Base-by-base conservation (phyloP, 2,329 filamentous ascomycete genomes). In the Westerdykella aurantiaca region DNA sequence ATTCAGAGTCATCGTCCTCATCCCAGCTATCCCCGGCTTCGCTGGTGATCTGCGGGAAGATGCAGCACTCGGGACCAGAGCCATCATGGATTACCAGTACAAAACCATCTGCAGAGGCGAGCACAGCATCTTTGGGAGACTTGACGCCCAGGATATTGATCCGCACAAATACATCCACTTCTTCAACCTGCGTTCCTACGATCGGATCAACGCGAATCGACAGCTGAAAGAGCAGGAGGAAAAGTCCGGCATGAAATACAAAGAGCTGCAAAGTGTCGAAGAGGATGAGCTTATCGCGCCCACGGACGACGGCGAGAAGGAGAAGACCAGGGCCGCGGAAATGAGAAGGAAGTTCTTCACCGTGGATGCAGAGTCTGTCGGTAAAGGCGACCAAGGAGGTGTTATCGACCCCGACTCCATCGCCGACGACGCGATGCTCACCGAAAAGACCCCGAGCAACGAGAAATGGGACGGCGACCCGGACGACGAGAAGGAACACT, bases 41-140 rank as follows among this genome's bases (percentile, higher is more conserved):
- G 90, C 91, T 0, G 91, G 91, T 37, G 91, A 97, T 61, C 75
- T 98, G 23, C 76, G 90, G 44, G 82, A 89, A 11, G 82, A 87
- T 55, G 88, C 86, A 16, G 91, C 91, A 0, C 80, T 81, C 1
- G 91, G 91, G 9, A 97, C 91, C 0, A 55, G 69, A 39, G 91
- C 90, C 10, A 98, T 97, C 58, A 97, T 98, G 88, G 90, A 97
- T 64, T 97, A 95, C 61, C 93, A 97, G 64, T 98, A 93, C 75
- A 95, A 94, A 69, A 95, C 88, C 0, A 95, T 98, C 52, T 88
- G 85, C 60, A 84, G 93, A 37, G 93, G 93, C 5, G 85, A 94
- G 51, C 76, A 97, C 62, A 95, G 88, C 4, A 97, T 98, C 41
- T 93, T 86, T 56, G 88, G 80, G 33, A 83, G 86, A 60, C 81